Evolutionary conservation across 441 rosid species (phyloP).

Genomic region (Metrosideros polymorpha): DNA sequence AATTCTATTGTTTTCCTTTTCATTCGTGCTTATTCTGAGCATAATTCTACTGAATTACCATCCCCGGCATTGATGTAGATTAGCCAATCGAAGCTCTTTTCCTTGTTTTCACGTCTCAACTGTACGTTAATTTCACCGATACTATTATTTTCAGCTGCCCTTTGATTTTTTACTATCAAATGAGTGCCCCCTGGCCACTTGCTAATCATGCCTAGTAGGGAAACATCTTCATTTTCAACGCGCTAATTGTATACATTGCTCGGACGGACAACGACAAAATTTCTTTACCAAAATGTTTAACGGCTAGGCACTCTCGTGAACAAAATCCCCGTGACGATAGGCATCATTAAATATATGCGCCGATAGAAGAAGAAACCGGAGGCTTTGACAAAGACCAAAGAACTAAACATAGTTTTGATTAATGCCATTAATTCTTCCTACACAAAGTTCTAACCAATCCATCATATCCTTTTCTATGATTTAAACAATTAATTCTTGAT

Average conservation of each 20-base stretch:
- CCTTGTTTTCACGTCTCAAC: neutral
- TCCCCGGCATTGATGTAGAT: neutral
- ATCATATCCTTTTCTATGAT: neutral
- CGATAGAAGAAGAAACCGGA: neutral
- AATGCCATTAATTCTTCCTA: neutral
- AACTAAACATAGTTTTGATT: neutral
- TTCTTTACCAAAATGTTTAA: neutral
- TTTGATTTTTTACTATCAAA: neutral
- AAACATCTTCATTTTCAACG: neutral
- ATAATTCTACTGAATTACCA: neutral
- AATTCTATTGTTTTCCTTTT: neutral
- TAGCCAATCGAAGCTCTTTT: neutral
- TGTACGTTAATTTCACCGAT: accelerated
- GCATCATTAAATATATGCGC: neutral
- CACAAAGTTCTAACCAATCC: neutral
- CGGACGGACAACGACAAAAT: neutral
- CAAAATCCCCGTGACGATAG: neutral
- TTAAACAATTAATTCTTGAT: neutral
- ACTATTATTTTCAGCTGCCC: neutral
- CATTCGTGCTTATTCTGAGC: neutral
- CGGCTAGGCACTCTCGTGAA: neutral
- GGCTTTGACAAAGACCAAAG: neutral
- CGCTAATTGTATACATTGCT: neutral
- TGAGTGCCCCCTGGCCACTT: no score
- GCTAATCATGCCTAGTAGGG: neutral